Evolutionary conservation across 352 stramenopile species (phyloP).

Genomic region (Globisporangium paroecandrum): DNA sequence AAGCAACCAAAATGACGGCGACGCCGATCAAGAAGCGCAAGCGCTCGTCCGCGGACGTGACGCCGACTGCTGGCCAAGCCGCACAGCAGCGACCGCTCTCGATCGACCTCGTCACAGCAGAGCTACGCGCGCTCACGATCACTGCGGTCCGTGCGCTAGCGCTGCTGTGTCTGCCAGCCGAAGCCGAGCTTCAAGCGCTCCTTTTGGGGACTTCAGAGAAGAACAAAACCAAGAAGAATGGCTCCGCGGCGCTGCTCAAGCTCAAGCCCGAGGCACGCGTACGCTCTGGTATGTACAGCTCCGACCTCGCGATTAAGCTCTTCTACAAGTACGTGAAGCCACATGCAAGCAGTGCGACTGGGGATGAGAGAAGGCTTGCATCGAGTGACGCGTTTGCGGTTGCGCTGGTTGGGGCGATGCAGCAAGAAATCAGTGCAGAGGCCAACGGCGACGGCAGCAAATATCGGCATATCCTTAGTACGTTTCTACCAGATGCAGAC

Average conservation of each 20-base stretch:
- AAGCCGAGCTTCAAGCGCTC: not conserved
- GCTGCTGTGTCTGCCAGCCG: not conserved
- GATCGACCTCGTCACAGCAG: conserved; percentile 1
- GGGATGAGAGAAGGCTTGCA: not conserved
- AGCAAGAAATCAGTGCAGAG: not conserved
- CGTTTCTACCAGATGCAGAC: conserved; percentile 24
- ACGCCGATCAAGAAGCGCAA: not conserved
- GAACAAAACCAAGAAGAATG: not conserved
- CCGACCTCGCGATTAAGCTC: conserved; percentile 18
- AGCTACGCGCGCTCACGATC: not conserved
- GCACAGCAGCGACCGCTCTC: not conserved
- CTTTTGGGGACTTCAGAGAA: not conserved
- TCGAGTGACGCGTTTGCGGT: not conserved
- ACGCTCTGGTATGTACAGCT: conserved; percentile 3
- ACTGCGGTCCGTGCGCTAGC: not conserved
- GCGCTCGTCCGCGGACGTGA: not conserved
- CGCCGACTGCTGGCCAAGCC: not conserved
- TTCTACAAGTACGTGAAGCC: conserved; percentile 17
- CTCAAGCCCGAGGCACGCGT: conserved; percentile 17
- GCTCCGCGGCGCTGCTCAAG: conserved; percentile 1
- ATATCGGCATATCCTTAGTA: conserved; percentile 29
- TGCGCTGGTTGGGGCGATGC: conserved; percentile 1
- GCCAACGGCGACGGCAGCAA: not conserved
- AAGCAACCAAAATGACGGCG: not conserved
- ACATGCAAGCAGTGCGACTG: not conserved